Evolutionary conservation across 2,329 filamentous ascomycete species (phyloP).

Genomic region (Metarhizium rileyi): DNA sequence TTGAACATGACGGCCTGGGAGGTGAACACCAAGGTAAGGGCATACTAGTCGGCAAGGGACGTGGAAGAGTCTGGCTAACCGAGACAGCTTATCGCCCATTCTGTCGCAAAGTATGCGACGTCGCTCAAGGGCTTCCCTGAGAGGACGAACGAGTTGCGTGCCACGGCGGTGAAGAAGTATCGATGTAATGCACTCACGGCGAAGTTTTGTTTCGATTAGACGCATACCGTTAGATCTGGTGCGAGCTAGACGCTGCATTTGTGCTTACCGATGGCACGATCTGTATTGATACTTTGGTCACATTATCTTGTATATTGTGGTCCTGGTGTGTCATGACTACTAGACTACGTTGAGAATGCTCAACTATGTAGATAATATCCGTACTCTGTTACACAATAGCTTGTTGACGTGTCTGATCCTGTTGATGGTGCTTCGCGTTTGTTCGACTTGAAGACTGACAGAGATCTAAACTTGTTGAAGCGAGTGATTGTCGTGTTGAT

Average conservation of each 20-base stretch:
- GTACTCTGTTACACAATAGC: too few relatives aligned
- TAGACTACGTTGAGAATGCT: too few relatives aligned
- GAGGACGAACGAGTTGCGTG: slow-evolving; percentile 26
- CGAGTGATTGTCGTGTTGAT: too few relatives aligned
- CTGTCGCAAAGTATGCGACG: slow-evolving; percentile 58
- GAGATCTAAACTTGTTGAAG: too few relatives aligned
- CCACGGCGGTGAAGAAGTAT: slow-evolving; percentile 15
- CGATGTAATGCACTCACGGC: background rate
- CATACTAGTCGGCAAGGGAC: background rate
- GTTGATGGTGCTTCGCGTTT: too few relatives aligned
- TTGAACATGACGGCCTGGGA: slow-evolving; percentile 52
- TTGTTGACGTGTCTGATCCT: too few relatives aligned
- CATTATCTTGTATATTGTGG: too few relatives aligned
- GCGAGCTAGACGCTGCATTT: background rate
- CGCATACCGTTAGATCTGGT: background rate
- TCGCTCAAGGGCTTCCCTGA: slow-evolving; percentile 58
- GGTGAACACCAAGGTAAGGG: slow-evolving; percentile 44
- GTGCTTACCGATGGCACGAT: too few relatives aligned
- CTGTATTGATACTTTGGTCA: too few relatives aligned
- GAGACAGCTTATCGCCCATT: slow-evolving; percentile 54
- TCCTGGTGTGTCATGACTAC: too few relatives aligned
- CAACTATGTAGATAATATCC: too few relatives aligned
- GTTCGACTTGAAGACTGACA: too few relatives aligned
- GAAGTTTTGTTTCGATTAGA: background rate
- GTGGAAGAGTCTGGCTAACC: background rate